A percentile compares a stretch with the other conserved stretches of the same genome.
phyloP scores from a whole-genome alignment of 129 eudicot genomes.

The Chrysanthemum makinoi region DNA sequence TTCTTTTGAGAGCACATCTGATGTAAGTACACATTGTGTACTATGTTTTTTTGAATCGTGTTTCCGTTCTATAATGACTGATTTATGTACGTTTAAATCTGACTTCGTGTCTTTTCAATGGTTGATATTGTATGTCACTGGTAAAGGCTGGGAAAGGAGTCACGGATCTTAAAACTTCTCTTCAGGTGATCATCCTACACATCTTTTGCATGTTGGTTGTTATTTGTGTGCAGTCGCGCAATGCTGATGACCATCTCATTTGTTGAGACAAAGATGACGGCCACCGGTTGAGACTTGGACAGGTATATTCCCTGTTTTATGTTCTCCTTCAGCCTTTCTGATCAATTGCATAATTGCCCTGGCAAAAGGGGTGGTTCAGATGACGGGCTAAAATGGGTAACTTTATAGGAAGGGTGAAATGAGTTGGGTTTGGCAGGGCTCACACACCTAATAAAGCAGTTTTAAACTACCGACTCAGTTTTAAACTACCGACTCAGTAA shows the following conservation, averaged over 20 bases:
- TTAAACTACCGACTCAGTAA: no score
- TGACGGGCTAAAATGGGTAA: no score
- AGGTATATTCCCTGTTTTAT: slow-evolving; percentile 40
- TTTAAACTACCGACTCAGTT: no score
- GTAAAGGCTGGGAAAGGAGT: slow-evolving; percentile 91
- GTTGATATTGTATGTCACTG: slow-evolving; percentile 14
- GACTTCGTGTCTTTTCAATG: slow-evolving; percentile 9
- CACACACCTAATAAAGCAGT: no score
- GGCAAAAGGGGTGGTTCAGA: no score
- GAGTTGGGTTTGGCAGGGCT: no score
- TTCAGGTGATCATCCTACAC: no score
- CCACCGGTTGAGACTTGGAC: slow-evolving; percentile 75
- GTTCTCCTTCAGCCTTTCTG: no score
- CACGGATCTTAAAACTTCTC: slow-evolving; percentile 52
- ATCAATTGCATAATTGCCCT: no score
- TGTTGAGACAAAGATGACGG: slow-evolving; percentile 53
- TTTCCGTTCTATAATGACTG: not conserved
- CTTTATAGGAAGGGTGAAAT: no score
- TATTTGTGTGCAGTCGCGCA: no score
- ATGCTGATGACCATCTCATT: slow-evolving; percentile 3
- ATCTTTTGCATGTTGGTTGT: no score
- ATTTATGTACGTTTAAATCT: slow-evolving; percentile 5
- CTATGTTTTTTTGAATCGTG: not conserved
- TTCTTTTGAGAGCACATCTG: slow-evolving; percentile 69
- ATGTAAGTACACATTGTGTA: slow-evolving; percentile 57